These are phyloP conservation scores for Coccinonectria pachysandricola DNA, from an alignment of 2,329 filamentous ascomycete species.

Conservation along the genomic window DNA sequence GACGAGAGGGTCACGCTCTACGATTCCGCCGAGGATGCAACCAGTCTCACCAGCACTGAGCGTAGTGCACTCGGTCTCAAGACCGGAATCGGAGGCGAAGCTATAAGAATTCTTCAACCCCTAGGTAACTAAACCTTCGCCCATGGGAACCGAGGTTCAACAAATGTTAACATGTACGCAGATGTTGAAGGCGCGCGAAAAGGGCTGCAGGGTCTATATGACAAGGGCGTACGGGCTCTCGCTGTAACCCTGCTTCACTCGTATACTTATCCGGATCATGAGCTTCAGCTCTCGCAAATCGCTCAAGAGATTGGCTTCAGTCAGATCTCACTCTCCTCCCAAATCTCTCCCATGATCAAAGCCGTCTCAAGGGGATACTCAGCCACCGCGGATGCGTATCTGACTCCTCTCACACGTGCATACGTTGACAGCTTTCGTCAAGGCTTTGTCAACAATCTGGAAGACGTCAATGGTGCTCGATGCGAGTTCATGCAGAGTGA, in stretches of 20 bases:
- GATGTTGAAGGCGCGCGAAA: slow-evolving; percentile 39
- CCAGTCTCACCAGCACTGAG: slow-evolving; percentile 46
- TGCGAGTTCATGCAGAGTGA: slow-evolving; percentile 15
- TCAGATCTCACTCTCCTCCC: slow-evolving; percentile 23
- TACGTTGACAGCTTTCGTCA: slow-evolving; percentile 22
- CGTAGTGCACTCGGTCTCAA: no score
- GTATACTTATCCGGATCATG: slow-evolving; percentile 51
- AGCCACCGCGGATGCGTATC: slow-evolving; percentile 31
- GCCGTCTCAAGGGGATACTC: slow-evolving; percentile 30
- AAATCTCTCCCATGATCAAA: slow-evolving; percentile 29
- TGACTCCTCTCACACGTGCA: slow-evolving; percentile 27
- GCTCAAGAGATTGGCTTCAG: slow-evolving; percentile 30
- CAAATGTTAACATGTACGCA: slow-evolving; percentile 56
- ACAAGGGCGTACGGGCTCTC: slow-evolving; percentile 41
- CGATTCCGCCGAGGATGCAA: slow-evolving; percentile 44
- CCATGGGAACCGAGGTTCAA: no score
- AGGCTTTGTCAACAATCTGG: slow-evolving; percentile 8
- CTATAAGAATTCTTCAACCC: no score
- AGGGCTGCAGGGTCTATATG: slow-evolving; percentile 49
- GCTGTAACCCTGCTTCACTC: slow-evolving; percentile 61
- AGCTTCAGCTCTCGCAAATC: slow-evolving; percentile 25
- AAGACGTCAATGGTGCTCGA: slow-evolving; percentile 7
- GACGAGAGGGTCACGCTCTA: slow-evolving; percentile 64
- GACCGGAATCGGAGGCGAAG: no score
- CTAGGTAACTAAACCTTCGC: no score